Conservation (phyloP, 345 rosid genomes). For the Anastatica hierochuntica region DNA sequence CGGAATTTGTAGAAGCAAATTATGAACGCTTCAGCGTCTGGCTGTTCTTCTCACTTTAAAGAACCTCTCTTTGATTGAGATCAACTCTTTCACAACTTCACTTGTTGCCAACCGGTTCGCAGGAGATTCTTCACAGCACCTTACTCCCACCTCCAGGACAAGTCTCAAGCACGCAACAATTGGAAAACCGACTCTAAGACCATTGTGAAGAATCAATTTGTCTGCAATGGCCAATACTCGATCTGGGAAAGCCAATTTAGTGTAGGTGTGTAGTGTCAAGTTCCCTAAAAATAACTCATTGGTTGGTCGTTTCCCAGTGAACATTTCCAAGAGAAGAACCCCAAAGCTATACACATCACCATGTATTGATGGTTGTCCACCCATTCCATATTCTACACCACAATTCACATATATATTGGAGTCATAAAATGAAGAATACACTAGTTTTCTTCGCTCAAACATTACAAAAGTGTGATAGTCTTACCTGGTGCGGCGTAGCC, state of each 20-base stretch:
- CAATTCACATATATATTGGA: neutral
- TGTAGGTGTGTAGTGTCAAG: constrained; percentile 8
- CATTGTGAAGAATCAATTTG: neutral
- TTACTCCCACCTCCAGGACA: constrained; percentile 18
- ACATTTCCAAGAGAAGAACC: constrained; percentile 4
- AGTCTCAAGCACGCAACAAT: neutral
- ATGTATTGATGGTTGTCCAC: constrained; percentile 19
- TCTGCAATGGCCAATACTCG: constrained; percentile 5
- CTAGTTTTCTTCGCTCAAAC: neutral
- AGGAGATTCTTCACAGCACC: constrained; percentile 22
- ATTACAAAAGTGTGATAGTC: neutral
- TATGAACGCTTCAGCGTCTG: neutral
- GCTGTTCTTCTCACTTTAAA: neutral
- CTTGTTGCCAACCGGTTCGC: constrained; percentile 5
- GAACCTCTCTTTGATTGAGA: constrained; percentile 6
- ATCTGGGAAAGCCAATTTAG: constrained; percentile 13
- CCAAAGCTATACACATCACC: constrained; percentile 17
- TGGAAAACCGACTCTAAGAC: neutral
- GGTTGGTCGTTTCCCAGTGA: constrained; percentile 25
- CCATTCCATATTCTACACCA: constrained; percentile 25
- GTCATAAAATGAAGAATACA: neutral
- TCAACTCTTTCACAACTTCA: constrained; percentile 4
- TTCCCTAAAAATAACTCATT: constrained; percentile 17
- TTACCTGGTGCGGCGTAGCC: constrained; percentile 23
- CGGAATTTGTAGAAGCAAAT: neutral